Base-by-base conservation (phyloP, 148 eudicot species). In the Fallopia convolvulus region DNA sequence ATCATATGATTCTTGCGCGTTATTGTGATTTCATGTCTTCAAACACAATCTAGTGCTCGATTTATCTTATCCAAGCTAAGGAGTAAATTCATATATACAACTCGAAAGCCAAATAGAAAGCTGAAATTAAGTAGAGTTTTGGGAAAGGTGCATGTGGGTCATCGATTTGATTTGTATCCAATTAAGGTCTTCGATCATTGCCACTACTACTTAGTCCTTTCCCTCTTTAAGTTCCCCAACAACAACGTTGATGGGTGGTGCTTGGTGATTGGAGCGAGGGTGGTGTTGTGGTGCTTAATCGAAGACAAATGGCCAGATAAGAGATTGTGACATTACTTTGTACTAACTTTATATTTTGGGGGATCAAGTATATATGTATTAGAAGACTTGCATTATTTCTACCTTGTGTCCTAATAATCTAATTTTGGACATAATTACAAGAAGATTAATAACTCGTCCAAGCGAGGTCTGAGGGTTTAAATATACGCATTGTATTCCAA, bases 71-170 rank as follows among this genome's bases (percentile, higher is more conserved):
- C 61, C 61, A 55, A 55, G 21, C 61, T 26, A 55, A 55, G 21
- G 26, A 55, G 61, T 55, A 55, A 20, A 55, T 55, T 55, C 61
- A 55, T 55, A 55, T 26, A 83, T 55, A 55, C 61, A 83, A 53
- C 26, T 72, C 74, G 14, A 77, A 65, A 94, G 89, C 82, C 86
- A 87, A 17, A 85, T 18, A 13, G 10, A 55, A n/a, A 55, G 21
- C 26, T 55, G 60, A 53, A 15, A 52, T 26, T 26, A 26, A 53
- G 11, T 50, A 50, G 20, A 50, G 6, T 50, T 4, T 14, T 50
- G 3, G 3, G 56, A 5, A 50, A 50, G 12, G 56, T 50, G 56
- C 17, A 50, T 50, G 56, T 50, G 56, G 17, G 17, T 1, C 26
- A 26, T n/a, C 61, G 61, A 20, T 55, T 55, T 18, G 61, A 55